These are phyloP conservation scores for Torulaspora franciscae DNA, from an alignment of 805 yeast species.

Conservation along the genomic window DNA sequence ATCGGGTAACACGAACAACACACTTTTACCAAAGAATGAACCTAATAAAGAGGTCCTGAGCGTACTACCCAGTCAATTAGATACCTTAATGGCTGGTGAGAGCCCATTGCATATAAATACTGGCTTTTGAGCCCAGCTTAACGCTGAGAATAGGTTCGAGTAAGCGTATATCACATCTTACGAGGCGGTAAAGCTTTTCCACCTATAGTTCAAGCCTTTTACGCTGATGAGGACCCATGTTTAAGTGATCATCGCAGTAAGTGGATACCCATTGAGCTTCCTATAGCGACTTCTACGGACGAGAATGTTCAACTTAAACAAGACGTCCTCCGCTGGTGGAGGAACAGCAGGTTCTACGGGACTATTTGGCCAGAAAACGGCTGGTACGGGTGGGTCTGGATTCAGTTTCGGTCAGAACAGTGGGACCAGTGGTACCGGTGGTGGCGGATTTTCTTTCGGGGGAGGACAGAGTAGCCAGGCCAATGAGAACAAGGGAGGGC, in stretches of 20 bases:
- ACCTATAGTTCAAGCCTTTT: not conserved
- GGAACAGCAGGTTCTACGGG: constrained; percentile 27
- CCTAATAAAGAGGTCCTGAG: too few relatives aligned
- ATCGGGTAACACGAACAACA: not conserved
- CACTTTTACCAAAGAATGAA: too few relatives aligned
- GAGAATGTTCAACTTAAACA: constrained; percentile 12
- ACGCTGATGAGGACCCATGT: not conserved
- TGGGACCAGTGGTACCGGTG: not conserved
- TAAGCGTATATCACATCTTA: not conserved
- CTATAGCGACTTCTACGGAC: not conserved
- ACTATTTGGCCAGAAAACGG: constrained; percentile 28
- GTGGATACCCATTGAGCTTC: not conserved
- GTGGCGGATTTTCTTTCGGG: constrained; percentile 14
- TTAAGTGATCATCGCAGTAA: not conserved
- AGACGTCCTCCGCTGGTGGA: constrained; percentile 14
- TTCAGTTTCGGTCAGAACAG: constrained; percentile 17
- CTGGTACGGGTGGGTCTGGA: constrained; percentile 18
- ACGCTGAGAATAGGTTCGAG: not conserved
- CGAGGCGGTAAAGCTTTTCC: constrained; percentile 1
- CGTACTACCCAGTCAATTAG: too few relatives aligned
- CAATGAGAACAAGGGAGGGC: constrained; percentile 19
- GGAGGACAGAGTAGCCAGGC: constrained; percentile 12
- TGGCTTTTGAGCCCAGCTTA: not conserved
- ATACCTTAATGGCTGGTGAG: too few relatives aligned
- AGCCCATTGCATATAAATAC: not conserved